Percentiles rank a stretch among this genome's conserved stretches.
These are phyloP conservation scores for Phylloboletellus chloephorus DNA, from an alignment of 1,284 basidiomycete species.

Conservation along the genomic window DNA sequence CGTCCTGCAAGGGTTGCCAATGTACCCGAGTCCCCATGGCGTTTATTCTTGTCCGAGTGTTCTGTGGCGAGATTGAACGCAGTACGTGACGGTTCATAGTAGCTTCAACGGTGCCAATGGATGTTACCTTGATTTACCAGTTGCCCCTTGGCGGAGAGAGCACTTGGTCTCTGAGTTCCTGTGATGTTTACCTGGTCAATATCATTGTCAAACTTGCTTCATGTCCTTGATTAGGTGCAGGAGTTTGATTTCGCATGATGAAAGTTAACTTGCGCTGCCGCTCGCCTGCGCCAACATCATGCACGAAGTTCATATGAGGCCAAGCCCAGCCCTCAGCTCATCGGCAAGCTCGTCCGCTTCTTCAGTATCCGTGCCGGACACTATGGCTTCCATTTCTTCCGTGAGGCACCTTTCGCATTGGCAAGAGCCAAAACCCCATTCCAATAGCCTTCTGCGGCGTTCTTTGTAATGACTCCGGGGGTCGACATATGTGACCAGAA, in stretches of 20 bases:
- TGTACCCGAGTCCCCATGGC: too few species aligned
- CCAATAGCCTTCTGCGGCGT: slow-evolving; percentile 56
- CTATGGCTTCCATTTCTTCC: slow-evolving; percentile 43
- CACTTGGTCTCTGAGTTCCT: too few species aligned
- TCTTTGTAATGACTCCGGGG: slow-evolving; percentile 48
- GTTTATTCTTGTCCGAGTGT: too few species aligned
- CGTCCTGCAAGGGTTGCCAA: too few species aligned
- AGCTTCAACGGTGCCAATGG: too few species aligned
- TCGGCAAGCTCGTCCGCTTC: slow-evolving; percentile 38
- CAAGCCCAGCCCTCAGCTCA: slow-evolving; percentile 47
- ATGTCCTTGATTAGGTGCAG: too few species aligned
- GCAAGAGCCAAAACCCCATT: slow-evolving; percentile 75
- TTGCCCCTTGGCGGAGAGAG: too few species aligned
- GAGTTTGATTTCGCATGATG: neutral
- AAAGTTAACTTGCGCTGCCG: neutral
- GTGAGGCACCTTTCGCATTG: slow-evolving; percentile 59
- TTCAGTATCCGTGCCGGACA: slow-evolving; percentile 21
- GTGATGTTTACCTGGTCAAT: too few species aligned
- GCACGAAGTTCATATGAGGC: slow-evolving; percentile 35
- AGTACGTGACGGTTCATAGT: too few species aligned
- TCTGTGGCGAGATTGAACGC: too few species aligned
- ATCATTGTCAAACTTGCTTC: too few species aligned
- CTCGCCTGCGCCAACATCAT: neutral
- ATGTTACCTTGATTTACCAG: too few species aligned
- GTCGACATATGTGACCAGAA: slow-evolving; percentile 77